Conservation (phyloP, 1,139 yeast genomes). For the Petasospora fabianii region DNA sequence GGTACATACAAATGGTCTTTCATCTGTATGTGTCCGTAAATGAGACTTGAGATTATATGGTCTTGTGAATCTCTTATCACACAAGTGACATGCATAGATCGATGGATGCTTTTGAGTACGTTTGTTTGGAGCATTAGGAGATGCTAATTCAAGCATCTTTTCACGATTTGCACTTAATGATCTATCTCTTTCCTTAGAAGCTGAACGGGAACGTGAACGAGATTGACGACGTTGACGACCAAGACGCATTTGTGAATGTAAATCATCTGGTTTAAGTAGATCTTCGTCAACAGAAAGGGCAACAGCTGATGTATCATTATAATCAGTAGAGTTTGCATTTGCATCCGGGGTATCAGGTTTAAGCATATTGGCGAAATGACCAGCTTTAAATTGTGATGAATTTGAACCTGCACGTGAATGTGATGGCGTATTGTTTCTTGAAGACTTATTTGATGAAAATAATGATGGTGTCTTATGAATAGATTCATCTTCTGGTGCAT, state of each 20-base stretch:
- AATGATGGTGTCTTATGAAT: slow-evolving; percentile 20
- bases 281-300: slow-evolving; percentile 8
- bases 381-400: slow-evolving; percentile 20
- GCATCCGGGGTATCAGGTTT: not conserved
- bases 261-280: slow-evolving; percentile 18
- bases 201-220: slow-evolving; percentile 22
- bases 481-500: slow-evolving; percentile 15
- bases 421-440: slow-evolving; percentile 21
- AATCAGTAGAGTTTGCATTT: slow-evolving; percentile 2
- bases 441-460: slow-evolving; percentile 24
- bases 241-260: slow-evolving; percentile 21
- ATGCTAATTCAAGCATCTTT: slow-evolving; percentile 61
- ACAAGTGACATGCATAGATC: slow-evolving; percentile 75
- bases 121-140: slow-evolving; percentile 44
- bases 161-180: slow-evolving; percentile 42
- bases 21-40: slow-evolving; percentile 89
- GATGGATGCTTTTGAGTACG: slow-evolving; percentile 75
- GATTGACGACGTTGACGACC: slow-evolving; percentile 25
- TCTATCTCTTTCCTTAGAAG: slow-evolving; percentile 27
- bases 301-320: slow-evolving; percentile 3
- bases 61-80: slow-evolving; percentile 84
- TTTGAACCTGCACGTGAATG: slow-evolving; percentile 19
- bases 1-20: slow-evolving; percentile 82
- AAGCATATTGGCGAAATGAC: slow-evolving; percentile 15
- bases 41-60: slow-evolving; percentile 93